Evolutionary conservation across 192 early-diverging fungal species (phyloP), one percentile per base, ranked within the genome.

Genomic region (Backusella mclennaniae): DNA sequence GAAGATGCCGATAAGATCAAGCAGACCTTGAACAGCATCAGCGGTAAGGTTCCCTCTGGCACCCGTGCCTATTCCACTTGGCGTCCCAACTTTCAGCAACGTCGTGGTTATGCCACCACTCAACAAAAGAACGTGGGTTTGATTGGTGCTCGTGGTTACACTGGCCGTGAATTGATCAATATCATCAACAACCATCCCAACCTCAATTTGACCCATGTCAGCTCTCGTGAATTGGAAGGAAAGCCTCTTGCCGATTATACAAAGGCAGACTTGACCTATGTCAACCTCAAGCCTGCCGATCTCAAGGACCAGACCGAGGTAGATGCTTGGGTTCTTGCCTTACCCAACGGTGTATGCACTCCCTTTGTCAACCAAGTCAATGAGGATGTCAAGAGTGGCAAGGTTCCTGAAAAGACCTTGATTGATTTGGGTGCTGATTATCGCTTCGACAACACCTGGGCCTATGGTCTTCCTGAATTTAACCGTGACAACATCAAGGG

Each of bases 61-160:
- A 75, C 80, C 9, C 90, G 90, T 56, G 67, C 86, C 1, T 94
- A 88, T 79, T 90, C 92, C 6, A 91, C 93, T 2, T 80, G 78
- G 63, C 71, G 81, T 36, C 71, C 76, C 67, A 66, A 12, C 6
- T 49, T 49, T 49, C 19, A 26, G n/a, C 35, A 71, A 56, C 91
- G 89, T 38, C 92, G 92, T 76, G 81, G 85, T 68, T 95, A 90
- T 83, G 83, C 87, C 49, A 70, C 67, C 19, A 69, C 82, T 21
- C 42, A 33, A 8, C 29, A 75, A 19, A 79, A 84, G 79, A 87
- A 85, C 66, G 90, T 99, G 44, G 97, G 97, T 33, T 87, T 99
- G 36, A 97, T 99, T 74, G 98, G 98, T 44, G 98, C 98, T 33
- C 95, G 98, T 71, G 98, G 98, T 26, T 96, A 93, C 82, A 99